Conservation (phyloP, 805 yeast genomes). For the Metschnikowia rubicola region DNA sequence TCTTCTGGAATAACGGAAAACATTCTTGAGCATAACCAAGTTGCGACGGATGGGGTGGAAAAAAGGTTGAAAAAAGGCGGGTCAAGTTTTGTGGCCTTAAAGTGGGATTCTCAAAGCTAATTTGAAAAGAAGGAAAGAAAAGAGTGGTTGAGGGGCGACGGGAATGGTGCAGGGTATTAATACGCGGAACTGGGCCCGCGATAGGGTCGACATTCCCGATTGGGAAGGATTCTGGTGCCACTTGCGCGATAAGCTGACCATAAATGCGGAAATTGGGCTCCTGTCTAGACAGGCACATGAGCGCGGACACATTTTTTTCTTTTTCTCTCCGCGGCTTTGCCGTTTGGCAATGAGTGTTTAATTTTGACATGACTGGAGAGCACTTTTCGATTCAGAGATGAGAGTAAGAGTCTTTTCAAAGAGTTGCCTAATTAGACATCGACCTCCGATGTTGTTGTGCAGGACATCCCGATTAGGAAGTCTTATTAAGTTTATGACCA, state of each 20-base stretch:
- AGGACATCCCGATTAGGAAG: no score
- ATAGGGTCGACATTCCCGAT: slow-evolving; percentile 8
- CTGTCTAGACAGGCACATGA: no score
- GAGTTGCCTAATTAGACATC: no score
- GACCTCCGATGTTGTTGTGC: no score
- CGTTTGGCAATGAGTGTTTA: no score
- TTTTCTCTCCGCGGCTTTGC: no score
- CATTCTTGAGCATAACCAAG: slow-evolving; percentile 17
- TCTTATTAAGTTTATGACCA: no score
- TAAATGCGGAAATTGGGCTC: no score
- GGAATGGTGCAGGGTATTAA: slow-evolving; percentile 11
- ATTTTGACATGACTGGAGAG: no score
- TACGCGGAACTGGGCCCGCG: slow-evolving; percentile 6
- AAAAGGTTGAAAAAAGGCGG: neutral
- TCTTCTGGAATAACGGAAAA: slow-evolving; percentile 29
- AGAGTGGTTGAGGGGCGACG: slow-evolving; percentile 1
- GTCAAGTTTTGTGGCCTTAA: slow-evolving; percentile 1
- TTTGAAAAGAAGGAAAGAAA: neutral
- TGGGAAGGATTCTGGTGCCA: neutral
- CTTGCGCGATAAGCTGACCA: neutral
- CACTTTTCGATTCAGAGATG: no score
- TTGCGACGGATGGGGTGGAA: neutral
- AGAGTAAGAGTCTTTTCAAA: no score
- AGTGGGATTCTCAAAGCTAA: neutral
- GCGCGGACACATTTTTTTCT: no score